Percentiles rank a stretch among this genome's conserved stretches.
phyloP scores from a whole-genome alignment of 1,139 yeast species.

The Candida labiduridarum region DNA sequence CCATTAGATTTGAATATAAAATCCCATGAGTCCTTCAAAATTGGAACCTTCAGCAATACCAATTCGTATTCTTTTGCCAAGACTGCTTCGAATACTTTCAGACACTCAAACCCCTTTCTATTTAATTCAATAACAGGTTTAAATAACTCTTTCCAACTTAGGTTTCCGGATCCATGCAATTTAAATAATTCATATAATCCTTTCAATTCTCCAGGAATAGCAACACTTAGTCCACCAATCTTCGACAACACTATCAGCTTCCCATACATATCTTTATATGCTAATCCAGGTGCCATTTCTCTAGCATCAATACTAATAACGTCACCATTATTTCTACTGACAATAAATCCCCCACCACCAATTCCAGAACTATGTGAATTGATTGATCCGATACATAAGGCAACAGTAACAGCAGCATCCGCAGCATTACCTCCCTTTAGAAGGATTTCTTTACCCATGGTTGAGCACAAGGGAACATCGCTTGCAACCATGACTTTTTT shows the following conservation, averaged over 20 bases:
- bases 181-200: constrained; percentile 68
- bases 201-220: constrained; percentile 85
- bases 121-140: constrained; percentile 76
- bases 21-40: constrained; percentile 50
- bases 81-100: constrained; percentile 45
- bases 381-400: constrained; percentile 83
- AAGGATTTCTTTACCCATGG: constrained; percentile 65
- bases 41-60: constrained; percentile 32
- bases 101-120: constrained; percentile 65
- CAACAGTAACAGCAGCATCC: constrained; percentile 89
- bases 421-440: constrained; percentile 71
- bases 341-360: constrained; percentile 89
- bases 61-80: constrained; percentile 24
- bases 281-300: constrained; percentile 76
- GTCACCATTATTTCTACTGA: constrained; percentile 41
- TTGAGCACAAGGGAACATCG: constrained; percentile 73
- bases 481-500: constrained; percentile 70
- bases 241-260: constrained; percentile 44
- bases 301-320: constrained; percentile 79
- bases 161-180: constrained; percentile 67
- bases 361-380: constrained; percentile 87
- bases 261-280: constrained; percentile 66
- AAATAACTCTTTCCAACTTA: constrained; percentile 73
- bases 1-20: constrained; percentile 45
- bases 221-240: constrained; percentile 84